Base-by-base conservation (phyloP, 495 filamentous ascomycete species). In the Aspergillus haitiensis region DNA sequence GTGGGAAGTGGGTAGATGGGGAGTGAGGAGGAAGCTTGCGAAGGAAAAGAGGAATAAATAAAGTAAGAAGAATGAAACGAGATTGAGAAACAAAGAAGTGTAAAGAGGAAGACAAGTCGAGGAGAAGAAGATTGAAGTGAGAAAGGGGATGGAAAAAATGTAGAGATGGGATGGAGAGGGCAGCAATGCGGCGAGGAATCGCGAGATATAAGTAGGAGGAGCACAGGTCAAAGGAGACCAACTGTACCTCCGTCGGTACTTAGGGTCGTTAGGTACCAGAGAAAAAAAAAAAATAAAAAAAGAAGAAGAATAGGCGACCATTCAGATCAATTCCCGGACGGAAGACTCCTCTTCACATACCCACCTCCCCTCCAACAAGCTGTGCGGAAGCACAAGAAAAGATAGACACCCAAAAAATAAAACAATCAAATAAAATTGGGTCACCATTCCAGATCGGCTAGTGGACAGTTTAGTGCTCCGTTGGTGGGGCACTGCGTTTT, bases 401-500 rank as follows among this genome's bases (percentile, higher is more conserved):
- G n/a, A 42, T 27, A 55, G 44, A 27, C 12, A 36, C 33, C 16
- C 18, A 31, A 49, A 47, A 42, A 42, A 42, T 8, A 42, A 42
- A 9, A 8, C 5, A 42, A 42, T 59, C 39, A 45, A 53, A 32
- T 45, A 50, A 49, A 51, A 51, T 31, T 51, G 48, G 48, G 48
- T 34, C 48, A 6, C 21, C 18, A n/a, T 51, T 33, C 48, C 48
- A 33, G 48, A 51, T 51, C 21, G 12, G 48, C 48, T 51, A 51
- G 48, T 34, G 48, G 31, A 50, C 31, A 32, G 21, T 13, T 47
- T 47, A 47, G 45, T 59, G 12, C 44, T 21, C 50, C 50, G 39
- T 50, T 21, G 15, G 58, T 54, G 58, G 58, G 58, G 42, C 58
- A 6, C 32, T 54, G 53, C 52, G 35, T 58, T 51, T 34, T 45